phyloP scores from a whole-genome alignment of 2,329 filamentous ascomycete species.

The Scedosporium dehoogii region DNA sequence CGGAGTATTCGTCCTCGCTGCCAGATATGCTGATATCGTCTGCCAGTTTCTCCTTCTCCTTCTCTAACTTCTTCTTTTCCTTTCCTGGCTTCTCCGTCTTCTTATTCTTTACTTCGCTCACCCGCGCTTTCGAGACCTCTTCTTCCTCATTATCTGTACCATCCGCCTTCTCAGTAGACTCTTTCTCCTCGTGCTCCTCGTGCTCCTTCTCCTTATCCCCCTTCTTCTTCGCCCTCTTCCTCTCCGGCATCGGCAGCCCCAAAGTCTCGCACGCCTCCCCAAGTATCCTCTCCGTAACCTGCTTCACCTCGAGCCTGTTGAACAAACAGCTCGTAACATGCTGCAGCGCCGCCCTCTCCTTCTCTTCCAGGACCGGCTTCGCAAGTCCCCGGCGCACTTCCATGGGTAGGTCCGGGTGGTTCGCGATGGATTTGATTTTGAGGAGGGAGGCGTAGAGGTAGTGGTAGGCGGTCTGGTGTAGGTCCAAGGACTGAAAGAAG shows the following conservation, averaged over 20 bases:
- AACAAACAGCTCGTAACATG: slow-evolving; percentile 51
- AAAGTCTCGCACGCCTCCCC: slow-evolving; percentile 38
- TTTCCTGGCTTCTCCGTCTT: slow-evolving; percentile 13
- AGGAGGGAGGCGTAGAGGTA: slow-evolving; percentile 46
- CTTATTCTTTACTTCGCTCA: slow-evolving; percentile 13
- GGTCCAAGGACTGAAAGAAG: slow-evolving; percentile 42
- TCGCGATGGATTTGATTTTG: slow-evolving; percentile 41
- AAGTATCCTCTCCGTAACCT: slow-evolving; percentile 37
- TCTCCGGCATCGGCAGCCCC: slow-evolving; percentile 36
- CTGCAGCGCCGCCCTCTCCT: slow-evolving; percentile 41
- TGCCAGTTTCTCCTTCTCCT: slow-evolving; percentile 3
- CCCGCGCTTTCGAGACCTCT: slow-evolving; percentile 12
- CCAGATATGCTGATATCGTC: neutral
- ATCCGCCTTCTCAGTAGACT: slow-evolving; percentile 20
- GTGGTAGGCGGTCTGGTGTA: slow-evolving; percentile 45
- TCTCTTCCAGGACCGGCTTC: slow-evolving; percentile 40
- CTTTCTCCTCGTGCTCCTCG: slow-evolving; percentile 21
- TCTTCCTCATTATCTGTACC: slow-evolving; percentile 11
- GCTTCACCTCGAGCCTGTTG: slow-evolving; percentile 39
- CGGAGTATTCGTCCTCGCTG: slow-evolving; percentile 5
- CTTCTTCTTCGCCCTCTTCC: slow-evolving; percentile 24
- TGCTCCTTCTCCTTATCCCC: slow-evolving; percentile 13
- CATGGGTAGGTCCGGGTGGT: slow-evolving; percentile 38
- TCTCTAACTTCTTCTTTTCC: slow-evolving; percentile 23
- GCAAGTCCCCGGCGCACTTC: slow-evolving; percentile 35